These are phyloP conservation scores for Hymenoscyphus linearis DNA, from an alignment of 2,329 filamentous ascomycete species.

Conservation along the genomic window DNA sequence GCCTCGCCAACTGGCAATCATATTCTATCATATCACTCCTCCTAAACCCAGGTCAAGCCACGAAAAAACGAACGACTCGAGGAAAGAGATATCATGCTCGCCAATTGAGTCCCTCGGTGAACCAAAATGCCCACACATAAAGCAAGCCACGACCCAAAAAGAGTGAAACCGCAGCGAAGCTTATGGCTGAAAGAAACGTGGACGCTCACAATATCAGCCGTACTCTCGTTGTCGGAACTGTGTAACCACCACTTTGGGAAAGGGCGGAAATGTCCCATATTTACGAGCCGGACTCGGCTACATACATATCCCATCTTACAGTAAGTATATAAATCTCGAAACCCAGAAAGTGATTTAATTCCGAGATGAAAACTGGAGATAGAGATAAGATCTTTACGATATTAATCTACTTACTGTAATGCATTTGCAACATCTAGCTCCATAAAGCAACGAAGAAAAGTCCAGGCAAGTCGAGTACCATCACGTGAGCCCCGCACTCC, in stretches of 20 bases:
- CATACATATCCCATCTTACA: too few species aligned
- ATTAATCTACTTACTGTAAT: neutral
- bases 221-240: neutral
- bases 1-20: neutral
- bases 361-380: neutral
- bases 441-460: too few species aligned
- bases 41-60: neutral
- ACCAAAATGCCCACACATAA: neutral
- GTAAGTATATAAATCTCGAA: too few species aligned
- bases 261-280: neutral
- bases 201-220: neutral
- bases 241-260: neutral
- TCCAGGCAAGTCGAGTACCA: neutral
- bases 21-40: neutral
- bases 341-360: too few species aligned
- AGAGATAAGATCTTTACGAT: too few species aligned
- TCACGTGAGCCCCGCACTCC: neutral
- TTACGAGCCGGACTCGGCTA: too few species aligned
- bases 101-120: neutral
- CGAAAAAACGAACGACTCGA: neutral
- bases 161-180: neutral
- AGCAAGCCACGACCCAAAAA: neutral
- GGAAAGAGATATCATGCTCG: neutral
- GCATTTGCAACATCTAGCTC: too few species aligned
- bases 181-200: neutral